Evolutionary conservation across 177 flowering plant genomes (phyloP).

Genomic region (Telopea speciosissima): DNA sequence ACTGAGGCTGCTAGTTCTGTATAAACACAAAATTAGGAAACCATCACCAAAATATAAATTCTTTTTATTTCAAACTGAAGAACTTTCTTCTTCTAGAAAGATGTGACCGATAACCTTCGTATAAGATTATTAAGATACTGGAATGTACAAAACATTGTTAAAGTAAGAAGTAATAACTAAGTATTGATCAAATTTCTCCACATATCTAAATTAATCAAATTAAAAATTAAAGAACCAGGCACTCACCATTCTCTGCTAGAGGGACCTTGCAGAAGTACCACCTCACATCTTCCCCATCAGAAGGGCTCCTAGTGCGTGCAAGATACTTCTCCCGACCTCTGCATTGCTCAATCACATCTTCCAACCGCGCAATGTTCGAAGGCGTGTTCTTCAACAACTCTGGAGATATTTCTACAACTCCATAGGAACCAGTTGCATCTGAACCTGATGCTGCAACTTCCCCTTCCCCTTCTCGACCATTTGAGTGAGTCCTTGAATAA

Average conservation of each 20-base stretch:
- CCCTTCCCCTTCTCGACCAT: conserved; percentile 10
- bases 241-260: conserved; percentile 64
- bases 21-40: conserved; percentile 11
- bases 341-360: conserved; percentile 71
- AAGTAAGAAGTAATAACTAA: background rate
- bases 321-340: conserved; percentile 81
- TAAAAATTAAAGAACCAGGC: background rate
- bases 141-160: background rate
- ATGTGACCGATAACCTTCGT: background rate
- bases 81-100: background rate
- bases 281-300: conserved; percentile 86
- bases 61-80: background rate
- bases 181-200: background rate
- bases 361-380: conserved; percentile 80
- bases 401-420: conserved; percentile 34
- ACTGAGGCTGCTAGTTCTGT: conserved; percentile 88
- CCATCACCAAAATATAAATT: background rate
- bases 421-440: conserved; percentile 14
- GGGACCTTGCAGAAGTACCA: conserved; percentile 95
- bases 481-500: conserved; percentile 1
- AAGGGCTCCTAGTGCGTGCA: conserved; percentile 76
- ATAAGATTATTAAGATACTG: too few species aligned
- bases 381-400: conserved; percentile 87
- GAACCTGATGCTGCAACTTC: conserved; percentile 11
- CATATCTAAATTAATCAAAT: background rate